Evolutionary conservation across 1,284 basidiomycete genomes (phyloP).

Genomic region (Gastroboletus turbinatus): DNA sequence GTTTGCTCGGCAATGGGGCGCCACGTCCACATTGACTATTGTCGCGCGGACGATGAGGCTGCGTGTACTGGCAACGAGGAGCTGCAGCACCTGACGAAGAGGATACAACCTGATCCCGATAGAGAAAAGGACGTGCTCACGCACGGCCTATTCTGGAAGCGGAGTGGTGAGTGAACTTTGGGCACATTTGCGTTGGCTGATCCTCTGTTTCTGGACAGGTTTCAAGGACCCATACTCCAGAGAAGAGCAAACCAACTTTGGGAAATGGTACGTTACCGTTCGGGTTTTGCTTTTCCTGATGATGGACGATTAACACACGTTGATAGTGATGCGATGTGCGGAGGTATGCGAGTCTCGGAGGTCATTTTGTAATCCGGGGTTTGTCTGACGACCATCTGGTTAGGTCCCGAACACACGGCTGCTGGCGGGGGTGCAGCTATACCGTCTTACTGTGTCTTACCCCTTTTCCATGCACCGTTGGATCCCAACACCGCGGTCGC

Average conservation of each 20-base stretch:
- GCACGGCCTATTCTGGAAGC: slow-evolving; percentile 56
- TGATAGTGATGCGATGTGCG: slow-evolving; percentile 54
- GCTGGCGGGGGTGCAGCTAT: slow-evolving; percentile 40
- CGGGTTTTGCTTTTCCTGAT: background rate
- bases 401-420: slow-evolving; percentile 48
- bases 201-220: slow-evolving; percentile 10
- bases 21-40: slow-evolving; percentile 59
- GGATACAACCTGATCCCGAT: slow-evolving; percentile 45
- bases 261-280: slow-evolving; percentile 45
- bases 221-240: slow-evolving; percentile 56
- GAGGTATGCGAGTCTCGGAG: slow-evolving; percentile 9
- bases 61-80: slow-evolving; percentile 42
- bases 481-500: slow-evolving; percentile 26
- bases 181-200: background rate
- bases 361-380: background rate
- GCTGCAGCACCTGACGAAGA: slow-evolving; percentile 45
- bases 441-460: slow-evolving; percentile 55
- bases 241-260: slow-evolving; percentile 52
- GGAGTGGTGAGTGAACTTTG: slow-evolving; percentile 40
- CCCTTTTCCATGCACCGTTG: slow-evolving; percentile 52
- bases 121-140: slow-evolving; percentile 53
- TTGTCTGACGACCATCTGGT: background rate
- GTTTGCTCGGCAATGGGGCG: slow-evolving; percentile 53
- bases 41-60: slow-evolving; percentile 40
- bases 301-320: background rate